These are phyloP conservation scores for Aspergillus incahuasiensis DNA, from an alignment of 495 filamentous ascomycete genomes.

Conservation along the genomic window DNA sequence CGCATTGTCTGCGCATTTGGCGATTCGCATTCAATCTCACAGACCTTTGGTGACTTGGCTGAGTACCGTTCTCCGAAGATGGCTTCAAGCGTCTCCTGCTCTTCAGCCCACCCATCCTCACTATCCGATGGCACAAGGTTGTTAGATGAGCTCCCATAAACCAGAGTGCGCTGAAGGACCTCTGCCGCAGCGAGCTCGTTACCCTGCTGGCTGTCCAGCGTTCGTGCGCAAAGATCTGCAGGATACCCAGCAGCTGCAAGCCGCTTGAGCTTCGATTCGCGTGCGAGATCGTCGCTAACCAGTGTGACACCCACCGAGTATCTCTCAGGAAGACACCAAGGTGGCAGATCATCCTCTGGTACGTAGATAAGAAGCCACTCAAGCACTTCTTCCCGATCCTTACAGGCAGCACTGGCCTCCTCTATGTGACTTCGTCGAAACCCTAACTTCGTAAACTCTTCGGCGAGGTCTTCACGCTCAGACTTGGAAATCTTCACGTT, in stretches of 20 bases:
- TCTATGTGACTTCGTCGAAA: constrained; percentile 85
- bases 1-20: constrained; percentile 30
- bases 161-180: constrained; percentile 65
- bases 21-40: constrained; percentile 56
- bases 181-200: constrained; percentile 80
- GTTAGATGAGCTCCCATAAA: constrained; percentile 26
- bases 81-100: constrained; percentile 71
- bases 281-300: constrained; percentile 69
- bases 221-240: constrained; percentile 70
- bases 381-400: constrained; percentile 86
- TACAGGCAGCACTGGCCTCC: constrained; percentile 81
- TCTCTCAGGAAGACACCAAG: constrained; percentile 83
- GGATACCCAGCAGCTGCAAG: constrained; percentile 80
- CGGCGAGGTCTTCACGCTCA: constrained; percentile 57
- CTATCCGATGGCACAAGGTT: constrained; percentile 21
- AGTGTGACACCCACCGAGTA: constrained; percentile 86
- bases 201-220: constrained; percentile 59
- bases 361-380: constrained; percentile 95
- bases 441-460: constrained; percentile 70
- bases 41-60: constrained; percentile 52
- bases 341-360: constrained; percentile 89
- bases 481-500: constrained; percentile 54
- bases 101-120: constrained; percentile 69
- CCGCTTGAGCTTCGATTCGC: constrained; percentile 75
- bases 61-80: constrained; percentile 69